Percentiles rank a stretch among this genome's conserved stretches.
Conservation (phyloP, 2,329 filamentous ascomycete genomes). For the Pseudogymnoascus sp. region DNA sequence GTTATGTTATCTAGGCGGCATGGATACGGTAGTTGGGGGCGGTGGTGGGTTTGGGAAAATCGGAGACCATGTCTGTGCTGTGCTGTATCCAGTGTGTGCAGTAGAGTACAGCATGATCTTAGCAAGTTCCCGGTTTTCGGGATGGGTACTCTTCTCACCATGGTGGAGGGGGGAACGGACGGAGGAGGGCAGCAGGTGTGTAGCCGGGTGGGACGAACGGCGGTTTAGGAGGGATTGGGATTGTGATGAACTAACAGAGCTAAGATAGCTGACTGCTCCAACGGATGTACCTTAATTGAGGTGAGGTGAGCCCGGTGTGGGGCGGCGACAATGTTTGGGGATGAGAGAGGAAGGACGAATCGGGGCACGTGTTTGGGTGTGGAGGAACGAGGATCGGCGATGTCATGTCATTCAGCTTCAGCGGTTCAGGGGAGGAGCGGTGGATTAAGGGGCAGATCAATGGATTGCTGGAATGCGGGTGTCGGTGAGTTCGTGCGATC, state of each 20-base stretch:
- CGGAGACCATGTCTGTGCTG: background rate
- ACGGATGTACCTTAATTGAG: slow-evolving; percentile 3
- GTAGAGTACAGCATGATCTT: background rate
- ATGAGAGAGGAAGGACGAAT: background rate
- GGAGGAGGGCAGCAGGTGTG: background rate
- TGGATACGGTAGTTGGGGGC: background rate
- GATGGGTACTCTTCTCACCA: background rate
- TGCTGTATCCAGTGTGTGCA: too few species aligned
- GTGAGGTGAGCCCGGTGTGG: background rate
- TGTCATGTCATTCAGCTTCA: slow-evolving; percentile 1
- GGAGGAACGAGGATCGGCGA: background rate
- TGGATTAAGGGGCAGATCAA: background rate
- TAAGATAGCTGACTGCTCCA: background rate
- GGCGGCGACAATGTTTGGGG: background rate
- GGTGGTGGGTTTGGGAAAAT: background rate
- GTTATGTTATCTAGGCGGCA: background rate
- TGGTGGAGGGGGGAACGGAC: background rate
- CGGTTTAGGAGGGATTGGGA: background rate
- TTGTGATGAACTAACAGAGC: background rate
- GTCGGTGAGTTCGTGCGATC: background rate
- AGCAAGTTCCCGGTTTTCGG: background rate
- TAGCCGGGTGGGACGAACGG: background rate
- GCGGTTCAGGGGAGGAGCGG: background rate
- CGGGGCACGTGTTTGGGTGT: background rate
- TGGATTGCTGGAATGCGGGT: background rate